Evolutionary conservation across 345 rosid genomes (phyloP).

Genomic region (Triadica sebifera): DNA sequence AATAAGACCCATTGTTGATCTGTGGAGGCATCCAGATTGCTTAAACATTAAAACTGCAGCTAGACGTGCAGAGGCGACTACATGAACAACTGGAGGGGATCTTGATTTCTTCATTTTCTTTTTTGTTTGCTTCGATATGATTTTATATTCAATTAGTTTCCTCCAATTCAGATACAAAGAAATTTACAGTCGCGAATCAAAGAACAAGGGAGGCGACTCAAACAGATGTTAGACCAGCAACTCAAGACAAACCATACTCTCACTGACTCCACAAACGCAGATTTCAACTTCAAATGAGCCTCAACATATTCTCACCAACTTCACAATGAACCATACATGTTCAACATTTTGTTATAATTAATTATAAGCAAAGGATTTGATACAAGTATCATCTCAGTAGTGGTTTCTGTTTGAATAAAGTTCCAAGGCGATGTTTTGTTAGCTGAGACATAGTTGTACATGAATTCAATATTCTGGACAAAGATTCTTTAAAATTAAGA

Average conservation of each 20-base stretch:
- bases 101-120: background rate
- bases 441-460: background rate
- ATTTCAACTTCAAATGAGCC: background rate
- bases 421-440: background rate
- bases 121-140: background rate
- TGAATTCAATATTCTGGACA: background rate
- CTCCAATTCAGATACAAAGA: constrained; percentile 28
- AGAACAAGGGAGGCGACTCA: constrained; percentile 36
- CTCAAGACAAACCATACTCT: background rate
- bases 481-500: background rate
- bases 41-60: constrained; percentile 32
- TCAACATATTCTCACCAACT: background rate
- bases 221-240: constrained; percentile 29
- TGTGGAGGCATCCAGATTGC: constrained; percentile 24
- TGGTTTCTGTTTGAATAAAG: background rate
- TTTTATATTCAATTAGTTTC: background rate
- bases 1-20: background rate
- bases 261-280: background rate
- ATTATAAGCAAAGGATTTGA: background rate
- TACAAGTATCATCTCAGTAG: background rate
- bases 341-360: background rate
- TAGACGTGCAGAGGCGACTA: constrained; percentile 31
- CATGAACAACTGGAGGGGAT: constrained; percentile 39
- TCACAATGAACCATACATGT: background rate
- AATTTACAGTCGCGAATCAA: constrained; percentile 31